phyloP scores from a whole-genome alignment of 2,329 filamentous ascomycete genomes.

The Arthrobotrys megalospora region DNA sequence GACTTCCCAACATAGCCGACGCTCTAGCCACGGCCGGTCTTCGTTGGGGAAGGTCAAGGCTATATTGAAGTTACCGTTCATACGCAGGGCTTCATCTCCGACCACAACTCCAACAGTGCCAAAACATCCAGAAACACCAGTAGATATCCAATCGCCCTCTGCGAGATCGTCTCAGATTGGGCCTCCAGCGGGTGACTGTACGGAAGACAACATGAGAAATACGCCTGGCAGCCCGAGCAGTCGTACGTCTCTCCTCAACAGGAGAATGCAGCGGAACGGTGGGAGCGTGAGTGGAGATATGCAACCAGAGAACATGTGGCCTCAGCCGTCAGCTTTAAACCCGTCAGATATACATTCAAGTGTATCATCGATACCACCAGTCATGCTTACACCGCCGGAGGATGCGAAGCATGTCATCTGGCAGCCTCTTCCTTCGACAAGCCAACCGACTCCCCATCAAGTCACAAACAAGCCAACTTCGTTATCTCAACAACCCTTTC shows the following conservation, averaged over 20 bases:
- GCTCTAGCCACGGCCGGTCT: slow-evolving; percentile 41
- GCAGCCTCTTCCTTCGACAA: slow-evolving; percentile 38
- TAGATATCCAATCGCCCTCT: slow-evolving; percentile 16
- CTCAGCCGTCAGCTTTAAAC: slow-evolving; percentile 32
- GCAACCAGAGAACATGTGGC: slow-evolving; percentile 41
- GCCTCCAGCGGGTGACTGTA: slow-evolving; percentile 9
- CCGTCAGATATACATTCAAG: slow-evolving; percentile 45
- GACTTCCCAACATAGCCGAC: slow-evolving; percentile 45
- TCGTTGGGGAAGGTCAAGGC: slow-evolving; percentile 51
- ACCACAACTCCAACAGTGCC: slow-evolving; percentile 26
- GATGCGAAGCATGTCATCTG: slow-evolving; percentile 46
- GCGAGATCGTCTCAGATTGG: slow-evolving; percentile 26
- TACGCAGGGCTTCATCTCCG: slow-evolving; percentile 38
- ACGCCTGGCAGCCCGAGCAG: slow-evolving; percentile 42
- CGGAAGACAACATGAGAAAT: slow-evolving; percentile 25
- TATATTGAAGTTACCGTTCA: slow-evolving; percentile 30
- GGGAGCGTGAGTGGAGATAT: slow-evolving; percentile 45
- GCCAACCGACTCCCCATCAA: slow-evolving; percentile 15
- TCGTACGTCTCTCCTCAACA: slow-evolving; percentile 48
- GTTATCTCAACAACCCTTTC: slow-evolving; percentile 35
- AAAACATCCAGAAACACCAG: slow-evolving; percentile 17
- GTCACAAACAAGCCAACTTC: slow-evolving; percentile 1
- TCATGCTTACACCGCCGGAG: slow-evolving; percentile 58
- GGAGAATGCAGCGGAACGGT: slow-evolving; percentile 56
- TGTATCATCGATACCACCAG: slow-evolving; percentile 38